Base-by-base conservation (phyloP, 2,329 filamentous ascomycete genomes). In the Pezizomycotina sp. region DNA sequence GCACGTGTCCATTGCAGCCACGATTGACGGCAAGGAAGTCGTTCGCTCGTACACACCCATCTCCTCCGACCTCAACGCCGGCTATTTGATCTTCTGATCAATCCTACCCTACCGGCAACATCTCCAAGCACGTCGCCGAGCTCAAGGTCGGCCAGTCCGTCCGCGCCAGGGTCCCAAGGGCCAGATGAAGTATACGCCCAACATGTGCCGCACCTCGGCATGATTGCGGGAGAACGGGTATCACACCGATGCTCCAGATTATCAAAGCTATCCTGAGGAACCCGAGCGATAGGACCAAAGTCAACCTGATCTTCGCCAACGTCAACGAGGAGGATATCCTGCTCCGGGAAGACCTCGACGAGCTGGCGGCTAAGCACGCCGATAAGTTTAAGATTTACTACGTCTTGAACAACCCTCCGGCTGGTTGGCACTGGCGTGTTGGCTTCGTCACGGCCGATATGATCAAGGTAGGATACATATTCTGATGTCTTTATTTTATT, bases 241-340 rank as follows among this genome's bases (percentile, higher is more conserved):
- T 98, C 59, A 95, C 89, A 6, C 89, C 89, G 43, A 98, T 98
- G 89, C 70, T 95, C 47, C 89, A 98, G 65, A 74, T 98, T 52
- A 74, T 92, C 57, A 78, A 83, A 53, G 89, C 86, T 41, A 83
- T 95, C 51, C 71, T 84, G 52, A 73, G 81, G 50, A 81, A 81
- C 53, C 64, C 73, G 32, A 84, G 77, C 45, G 83, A 92, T 62
- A 74, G 64, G 56, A 98, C 89, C 43, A 66, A 92, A 64, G 73
- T 95, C 35, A 83, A 93, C 56, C 65, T 98, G 47, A 83, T 98
- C 59, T 98, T 95, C 55, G 89, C 89, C 58, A 98, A 98, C 57
- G 89, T 98, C 42, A 84, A 89, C 52, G 63, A 68, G 39, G 77
- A 92, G 56, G 89, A 98, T 55, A 95, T 98, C 46, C 66, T 98